Evolutionary conservation across 345 rosid genomes (phyloP), one percentile per base, ranked within the genome.

Genomic region (Firmiana major): DNA sequence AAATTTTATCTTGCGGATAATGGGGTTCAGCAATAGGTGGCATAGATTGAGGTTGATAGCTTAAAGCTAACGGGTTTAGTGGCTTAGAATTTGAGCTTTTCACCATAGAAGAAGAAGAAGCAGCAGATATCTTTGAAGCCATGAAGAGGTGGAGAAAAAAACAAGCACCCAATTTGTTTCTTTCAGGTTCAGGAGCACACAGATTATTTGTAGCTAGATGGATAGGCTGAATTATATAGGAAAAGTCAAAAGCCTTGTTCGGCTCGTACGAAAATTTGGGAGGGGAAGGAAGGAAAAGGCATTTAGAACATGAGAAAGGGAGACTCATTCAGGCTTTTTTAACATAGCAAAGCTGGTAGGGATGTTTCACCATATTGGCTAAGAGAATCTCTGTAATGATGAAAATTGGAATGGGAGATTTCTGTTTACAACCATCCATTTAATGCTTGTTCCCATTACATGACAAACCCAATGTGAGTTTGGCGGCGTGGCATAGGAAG

Each of bases 401-500:
- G 77, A 73, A 75, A 6, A 75, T 16, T 55, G 73, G 78, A 48
- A 54, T 31, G 19, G 34, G 60, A 65, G 43, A 43, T 15, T 24
- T 10, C 75, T 71, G 22, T 6, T 22, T 53, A 43, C 1, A 9
- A 34, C 17, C 53, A 31, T 6, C 48, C 79, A 79, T 82, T 82
- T 9, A 82, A 75, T 75, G 82, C 68, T 57, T 22, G 31, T 5
- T 28, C 10, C 66, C 45, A 22, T 43, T 64, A 36, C 22, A 66
- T 46, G 78, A 66, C 80, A 59, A 73, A 73, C 22, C 55, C n/a
- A 21, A 26, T 11, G 36, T 40, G n/a, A 38, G 48, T 71, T 65
- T 72, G 82, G 85, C 82, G 85, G 85, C 85, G 73, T 57, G 24
- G 57, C 21, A 17, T 2, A 1, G 62, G 43, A 26, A 31, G 64